phyloP scores from a whole-genome alignment of 768 basidiomycete species.

The Boletus rubroflammeus region DNA sequence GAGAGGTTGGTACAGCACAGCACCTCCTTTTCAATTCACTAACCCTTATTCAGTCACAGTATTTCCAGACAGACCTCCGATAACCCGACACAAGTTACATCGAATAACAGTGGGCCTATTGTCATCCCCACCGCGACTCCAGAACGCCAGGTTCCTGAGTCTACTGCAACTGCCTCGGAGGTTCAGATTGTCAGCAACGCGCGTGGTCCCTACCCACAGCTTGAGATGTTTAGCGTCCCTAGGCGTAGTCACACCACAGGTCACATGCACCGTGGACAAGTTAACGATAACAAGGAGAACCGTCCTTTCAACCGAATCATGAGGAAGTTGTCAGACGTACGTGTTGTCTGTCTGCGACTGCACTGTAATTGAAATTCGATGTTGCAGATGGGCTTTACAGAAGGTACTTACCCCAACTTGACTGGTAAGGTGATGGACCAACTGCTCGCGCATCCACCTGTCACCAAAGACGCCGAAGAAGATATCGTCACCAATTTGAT shows the following conservation, averaged over 20 bases:
- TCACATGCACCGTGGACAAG: constrained; percentile 20
- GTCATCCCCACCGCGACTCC: constrained; percentile 2
- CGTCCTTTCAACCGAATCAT: constrained; percentile 51
- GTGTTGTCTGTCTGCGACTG: constrained; percentile 22
- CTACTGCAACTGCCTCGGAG: constrained; percentile 16
- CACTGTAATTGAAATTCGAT: constrained; percentile 9
- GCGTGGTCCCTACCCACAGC: constrained; percentile 54
- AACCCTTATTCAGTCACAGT: constrained; percentile 7
- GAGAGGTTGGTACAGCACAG: constrained; percentile 25
- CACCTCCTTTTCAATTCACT: background rate
- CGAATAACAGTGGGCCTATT: background rate
- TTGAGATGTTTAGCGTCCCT: constrained; percentile 62
- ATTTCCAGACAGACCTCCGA: constrained; percentile 27
- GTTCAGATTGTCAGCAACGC: constrained; percentile 61
- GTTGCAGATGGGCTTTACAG: constrained; percentile 71
- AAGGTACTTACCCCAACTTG: constrained; percentile 51
- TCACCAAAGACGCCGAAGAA: constrained; percentile 57
- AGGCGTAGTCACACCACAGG: constrained; percentile 36
- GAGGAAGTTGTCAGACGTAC: constrained; percentile 60
- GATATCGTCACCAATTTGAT: constrained; percentile 61
- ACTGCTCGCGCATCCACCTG: constrained; percentile 38
- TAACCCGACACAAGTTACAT: constrained; percentile 9
- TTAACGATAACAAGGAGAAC: constrained; percentile 25
- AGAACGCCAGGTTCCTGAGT: constrained; percentile 15
- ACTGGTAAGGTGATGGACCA: constrained; percentile 47